Conservation (phyloP, 345 rosid genomes). For the Mangifera indica region DNA sequence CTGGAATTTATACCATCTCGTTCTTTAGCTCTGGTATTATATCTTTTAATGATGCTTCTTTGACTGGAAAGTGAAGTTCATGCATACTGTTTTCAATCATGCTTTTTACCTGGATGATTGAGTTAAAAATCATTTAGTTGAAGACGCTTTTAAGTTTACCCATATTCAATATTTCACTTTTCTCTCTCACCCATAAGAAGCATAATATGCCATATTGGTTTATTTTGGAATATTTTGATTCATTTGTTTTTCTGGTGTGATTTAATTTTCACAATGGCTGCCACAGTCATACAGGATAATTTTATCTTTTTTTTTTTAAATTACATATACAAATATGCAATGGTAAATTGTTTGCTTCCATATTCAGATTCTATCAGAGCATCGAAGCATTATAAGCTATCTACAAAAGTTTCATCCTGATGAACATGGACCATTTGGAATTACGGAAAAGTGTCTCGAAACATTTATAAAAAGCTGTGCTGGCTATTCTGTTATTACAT, state of each 20-base stretch:
- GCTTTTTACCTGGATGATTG: background rate
- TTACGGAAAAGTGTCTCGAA: slow-evolving; percentile 90
- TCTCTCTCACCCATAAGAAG: background rate
- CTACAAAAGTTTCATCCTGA: slow-evolving; percentile 96
- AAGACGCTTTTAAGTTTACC: background rate
- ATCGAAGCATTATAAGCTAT: slow-evolving; percentile 87
- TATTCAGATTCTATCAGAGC: slow-evolving; percentile 84
- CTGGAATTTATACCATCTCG: slow-evolving; percentile 94
- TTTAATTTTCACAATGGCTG: slow-evolving; percentile 6
- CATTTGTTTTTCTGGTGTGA: background rate
- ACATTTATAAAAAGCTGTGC: slow-evolving; percentile 99
- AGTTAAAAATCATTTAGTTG: background rate
- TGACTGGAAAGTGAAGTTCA: slow-evolving; percentile 2
- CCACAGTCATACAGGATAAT: background rate
- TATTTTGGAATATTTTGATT: background rate
- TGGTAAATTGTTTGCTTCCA: slow-evolving; percentile 7
- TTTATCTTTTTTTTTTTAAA: background rate
- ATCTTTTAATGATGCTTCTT: slow-evolving; percentile 13
- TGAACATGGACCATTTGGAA: slow-evolving; percentile 94
- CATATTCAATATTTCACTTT: background rate
- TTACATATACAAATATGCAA: slow-evolving; percentile 11
- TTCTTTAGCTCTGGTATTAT: slow-evolving; percentile 81
- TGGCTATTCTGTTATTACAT: slow-evolving; percentile 95
- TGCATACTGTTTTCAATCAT: background rate
- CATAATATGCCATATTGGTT: background rate